Conservation (phyloP, 2,329 filamentous ascomycete species). For the Pleoardoris graminearum region DNA sequence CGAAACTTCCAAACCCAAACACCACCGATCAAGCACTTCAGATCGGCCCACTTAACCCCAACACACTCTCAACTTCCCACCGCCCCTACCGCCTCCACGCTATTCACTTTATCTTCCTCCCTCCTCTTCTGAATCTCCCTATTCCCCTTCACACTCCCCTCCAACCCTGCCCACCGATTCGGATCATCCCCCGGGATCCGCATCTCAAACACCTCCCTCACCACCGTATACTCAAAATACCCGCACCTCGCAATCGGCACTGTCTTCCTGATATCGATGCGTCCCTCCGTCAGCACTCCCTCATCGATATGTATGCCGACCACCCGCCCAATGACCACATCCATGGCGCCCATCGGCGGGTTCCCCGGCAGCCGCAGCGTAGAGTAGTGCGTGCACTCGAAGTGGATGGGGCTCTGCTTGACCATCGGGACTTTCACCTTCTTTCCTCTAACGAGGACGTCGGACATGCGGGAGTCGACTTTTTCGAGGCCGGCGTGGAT, state of each 20-base stretch:
- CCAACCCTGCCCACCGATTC: constrained; percentile 28
- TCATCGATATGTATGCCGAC: constrained; percentile 62
- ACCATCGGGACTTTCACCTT: constrained; percentile 55
- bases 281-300: constrained; percentile 57
- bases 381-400: constrained; percentile 60
- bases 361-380: constrained; percentile 60
- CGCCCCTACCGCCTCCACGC: background rate
- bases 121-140: constrained; percentile 17
- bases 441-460: constrained; percentile 24
- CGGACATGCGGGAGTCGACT: constrained; percentile 45
- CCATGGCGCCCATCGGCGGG: constrained; percentile 60
- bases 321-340: constrained; percentile 62
- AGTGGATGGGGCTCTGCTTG: constrained; percentile 57
- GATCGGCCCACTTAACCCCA: background rate
- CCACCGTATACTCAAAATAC: constrained; percentile 62
- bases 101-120: background rate
- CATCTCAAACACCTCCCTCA: constrained; percentile 64
- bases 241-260: constrained; percentile 64
- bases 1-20: too few relatives aligned
- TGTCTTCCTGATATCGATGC: constrained; percentile 60
- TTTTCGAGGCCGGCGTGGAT: constrained; percentile 55
- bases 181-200: constrained; percentile 49
- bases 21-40: too few relatives aligned
- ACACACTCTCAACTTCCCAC: background rate
- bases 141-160: constrained; percentile 34